Conservation (phyloP, 2,329 filamentous ascomycete species). For the Penicillium hesseltinei region DNA sequence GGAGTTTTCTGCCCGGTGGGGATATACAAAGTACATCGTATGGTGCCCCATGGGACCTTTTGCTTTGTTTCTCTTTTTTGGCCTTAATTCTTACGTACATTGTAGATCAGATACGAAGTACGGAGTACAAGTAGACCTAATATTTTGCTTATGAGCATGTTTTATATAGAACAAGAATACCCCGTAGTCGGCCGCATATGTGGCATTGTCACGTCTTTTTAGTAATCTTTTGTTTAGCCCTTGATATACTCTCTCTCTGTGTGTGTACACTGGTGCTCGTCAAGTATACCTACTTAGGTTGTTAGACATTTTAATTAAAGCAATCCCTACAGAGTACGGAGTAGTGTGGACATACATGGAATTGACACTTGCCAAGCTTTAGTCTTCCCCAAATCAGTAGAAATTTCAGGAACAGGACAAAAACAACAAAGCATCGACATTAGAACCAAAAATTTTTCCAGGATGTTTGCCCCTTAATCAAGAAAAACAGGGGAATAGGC, state of each 20-base stretch:
- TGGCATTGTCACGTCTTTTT: neutral
- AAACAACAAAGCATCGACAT: neutral
- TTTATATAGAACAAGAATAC: neutral
- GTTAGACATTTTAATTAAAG: neutral
- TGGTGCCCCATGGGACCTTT: neutral
- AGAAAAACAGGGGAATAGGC: neutral
- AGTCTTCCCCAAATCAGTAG: neutral
- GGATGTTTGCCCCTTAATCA: neutral
- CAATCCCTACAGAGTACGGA: neutral
- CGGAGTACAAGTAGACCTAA: neutral
- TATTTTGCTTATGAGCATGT: neutral
- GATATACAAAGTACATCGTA: neutral
- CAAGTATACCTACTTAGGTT: neutral
- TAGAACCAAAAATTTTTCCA: neutral
- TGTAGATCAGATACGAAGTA: neutral
- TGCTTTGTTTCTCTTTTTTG: neutral
- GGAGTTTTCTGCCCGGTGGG: neutral
- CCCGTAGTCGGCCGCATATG: neutral
- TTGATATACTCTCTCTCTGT: too few relatives aligned
- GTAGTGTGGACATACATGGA: neutral
- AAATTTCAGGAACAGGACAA: constrained; percentile 1
- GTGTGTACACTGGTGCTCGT: too few relatives aligned
- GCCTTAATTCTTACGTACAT: neutral
- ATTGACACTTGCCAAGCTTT: constrained; percentile 4
- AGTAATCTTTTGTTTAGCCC: neutral